Percentiles rank a stretch among this genome's conserved stretches.
phyloP scores from a whole-genome alignment of 2,329 filamentous ascomycete species.

The Stenocarpella maydis region DNA sequence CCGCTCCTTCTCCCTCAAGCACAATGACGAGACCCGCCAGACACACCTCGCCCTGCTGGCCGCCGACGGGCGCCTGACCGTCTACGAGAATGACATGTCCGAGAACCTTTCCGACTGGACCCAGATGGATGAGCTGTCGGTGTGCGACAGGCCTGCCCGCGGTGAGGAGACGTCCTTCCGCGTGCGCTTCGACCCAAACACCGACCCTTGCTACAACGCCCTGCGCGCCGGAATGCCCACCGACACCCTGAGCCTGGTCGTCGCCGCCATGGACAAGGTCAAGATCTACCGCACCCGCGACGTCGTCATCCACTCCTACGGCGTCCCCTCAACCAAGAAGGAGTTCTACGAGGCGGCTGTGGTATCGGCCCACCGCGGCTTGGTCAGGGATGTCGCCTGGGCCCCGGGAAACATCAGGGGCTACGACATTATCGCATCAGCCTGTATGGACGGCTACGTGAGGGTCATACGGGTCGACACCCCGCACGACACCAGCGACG shows the following conservation, averaged over 20 bases:
- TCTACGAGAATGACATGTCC: slow-evolving; percentile 86
- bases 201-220: slow-evolving; percentile 79
- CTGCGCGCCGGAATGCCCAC: slow-evolving; percentile 81
- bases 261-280: slow-evolving; percentile 85
- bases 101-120: slow-evolving; percentile 82
- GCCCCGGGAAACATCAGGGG: slow-evolving; percentile 89
- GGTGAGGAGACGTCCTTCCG: slow-evolving; percentile 89
- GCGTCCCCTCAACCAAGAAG: slow-evolving; percentile 65
- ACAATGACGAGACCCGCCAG: slow-evolving; percentile 79
- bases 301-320: slow-evolving; percentile 60
- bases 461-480: slow-evolving; percentile 86
- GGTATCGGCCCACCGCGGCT: slow-evolving; percentile 74
- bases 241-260: slow-evolving; percentile 82
- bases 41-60: slow-evolving; percentile 88
- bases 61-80: slow-evolving; percentile 78
- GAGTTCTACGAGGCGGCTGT: slow-evolving; percentile 88
- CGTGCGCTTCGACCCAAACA: slow-evolving; percentile 88
- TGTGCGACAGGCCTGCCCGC: slow-evolving; percentile 74
- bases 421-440: slow-evolving; percentile 89
- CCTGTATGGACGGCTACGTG: slow-evolving; percentile 89
- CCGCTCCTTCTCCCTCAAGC: slow-evolving; percentile 84
- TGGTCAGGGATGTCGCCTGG: slow-evolving; percentile 92
- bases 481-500: slow-evolving; percentile 55
- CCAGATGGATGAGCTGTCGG: slow-evolving; percentile 77
- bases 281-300: slow-evolving; percentile 82